Percentiles rank a stretch among this genome's conserved stretches.
Evolutionary conservation across 208 protist species (phyloP).

Genomic region (Leishmania arabica): DNA sequence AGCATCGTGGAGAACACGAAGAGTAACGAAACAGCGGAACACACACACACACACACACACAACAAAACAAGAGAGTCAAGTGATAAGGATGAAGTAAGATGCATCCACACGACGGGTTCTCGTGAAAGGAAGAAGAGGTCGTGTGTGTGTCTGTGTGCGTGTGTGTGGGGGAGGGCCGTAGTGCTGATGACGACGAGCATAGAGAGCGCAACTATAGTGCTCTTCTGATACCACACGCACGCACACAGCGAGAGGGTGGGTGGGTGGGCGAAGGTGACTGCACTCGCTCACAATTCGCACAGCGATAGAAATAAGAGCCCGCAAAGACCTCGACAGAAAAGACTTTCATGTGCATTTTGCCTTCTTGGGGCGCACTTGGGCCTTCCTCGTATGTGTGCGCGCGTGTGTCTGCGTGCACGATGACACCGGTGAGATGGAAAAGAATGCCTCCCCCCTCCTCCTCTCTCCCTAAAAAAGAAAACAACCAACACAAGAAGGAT

Average conservation of each 20-base stretch:
- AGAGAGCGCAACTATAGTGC: not conserved
- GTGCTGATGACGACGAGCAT: not conserved
- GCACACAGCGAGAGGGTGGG: not conserved
- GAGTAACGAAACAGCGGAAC: not conserved
- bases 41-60: not conserved
- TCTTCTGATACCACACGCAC: conserved; percentile 5
- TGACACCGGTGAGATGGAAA: too few relatives aligned
- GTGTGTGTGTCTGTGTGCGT: not conserved
- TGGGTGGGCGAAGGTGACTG: too few relatives aligned
- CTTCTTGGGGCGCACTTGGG: too few relatives aligned
- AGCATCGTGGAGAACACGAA: not conserved
- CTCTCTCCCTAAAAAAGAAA: not conserved
- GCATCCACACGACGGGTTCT: not conserved
- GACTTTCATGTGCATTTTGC: too few relatives aligned
- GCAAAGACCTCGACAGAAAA: too few relatives aligned
- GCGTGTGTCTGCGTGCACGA: too few relatives aligned
- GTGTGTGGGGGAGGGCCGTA: not conserved
- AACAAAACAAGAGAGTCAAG: not conserved
- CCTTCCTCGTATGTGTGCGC: too few relatives aligned
- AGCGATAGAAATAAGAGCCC: too few relatives aligned
- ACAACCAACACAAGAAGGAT: not conserved
- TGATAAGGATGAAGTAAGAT: not conserved
- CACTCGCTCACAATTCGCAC: too few relatives aligned
- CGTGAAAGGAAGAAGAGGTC: not conserved
- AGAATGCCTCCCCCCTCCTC: too few relatives aligned